Conservation (phyloP, 805 yeast species). For the Ogataea thermomethanolica region DNA sequence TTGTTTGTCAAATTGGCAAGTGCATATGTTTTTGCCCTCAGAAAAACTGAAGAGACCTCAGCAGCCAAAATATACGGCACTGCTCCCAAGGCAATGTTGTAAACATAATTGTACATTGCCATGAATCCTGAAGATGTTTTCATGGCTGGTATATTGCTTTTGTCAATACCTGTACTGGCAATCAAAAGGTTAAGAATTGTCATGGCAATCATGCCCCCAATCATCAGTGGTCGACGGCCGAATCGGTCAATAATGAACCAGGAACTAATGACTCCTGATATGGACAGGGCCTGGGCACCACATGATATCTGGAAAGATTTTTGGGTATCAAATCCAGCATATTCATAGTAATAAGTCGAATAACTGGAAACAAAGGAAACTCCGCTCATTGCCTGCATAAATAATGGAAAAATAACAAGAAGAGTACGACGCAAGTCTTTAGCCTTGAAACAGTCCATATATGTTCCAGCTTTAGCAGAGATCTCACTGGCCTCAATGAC, state of each 20-base stretch:
- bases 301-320: constrained; percentile 35
- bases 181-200: constrained; percentile 25
- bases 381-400: constrained; percentile 46
- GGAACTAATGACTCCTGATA: constrained; percentile 32
- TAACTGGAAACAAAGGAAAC: constrained; percentile 44
- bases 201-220: constrained; percentile 28
- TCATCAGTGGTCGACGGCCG: constrained; percentile 37
- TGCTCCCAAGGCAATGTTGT: constrained; percentile 26
- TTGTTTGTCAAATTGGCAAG: constrained; percentile 10
- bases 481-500: constrained; percentile 19
- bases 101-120: constrained; percentile 4
- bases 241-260: constrained; percentile 41
- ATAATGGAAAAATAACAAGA: constrained; percentile 35
- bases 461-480: constrained; percentile 11
- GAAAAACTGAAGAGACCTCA: constrained; percentile 17
- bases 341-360: constrained; percentile 46
- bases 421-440: constrained; percentile 45
- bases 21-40: constrained; percentile 22
- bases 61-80: constrained; percentile 19
- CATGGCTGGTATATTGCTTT: constrained; percentile 23
- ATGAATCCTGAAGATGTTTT: constrained; percentile 30
- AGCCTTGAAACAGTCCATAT: constrained; percentile 43
- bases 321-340: constrained; percentile 44
- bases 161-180: constrained; percentile 27
- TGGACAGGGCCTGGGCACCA: constrained; percentile 34